These are phyloP conservation scores for Metarhizium robertsii DNA, from an alignment of 2,329 filamentous ascomycete species.

Conservation along the genomic window DNA sequence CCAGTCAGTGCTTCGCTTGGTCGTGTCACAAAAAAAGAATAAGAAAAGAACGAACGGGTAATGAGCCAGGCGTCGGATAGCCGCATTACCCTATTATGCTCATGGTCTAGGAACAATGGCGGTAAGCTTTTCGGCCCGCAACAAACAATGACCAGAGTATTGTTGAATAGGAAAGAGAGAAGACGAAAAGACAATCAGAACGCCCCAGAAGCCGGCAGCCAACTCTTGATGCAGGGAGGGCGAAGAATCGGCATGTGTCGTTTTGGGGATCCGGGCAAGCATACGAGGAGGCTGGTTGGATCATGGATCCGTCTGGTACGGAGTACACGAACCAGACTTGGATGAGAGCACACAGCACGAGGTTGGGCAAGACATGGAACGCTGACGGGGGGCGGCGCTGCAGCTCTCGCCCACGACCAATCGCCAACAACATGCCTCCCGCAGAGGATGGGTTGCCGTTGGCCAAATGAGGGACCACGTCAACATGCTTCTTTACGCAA, in stretches of 20 bases:
- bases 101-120: not conserved
- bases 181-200: not conserved
- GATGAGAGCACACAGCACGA: too few species aligned
- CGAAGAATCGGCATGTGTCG: not conserved
- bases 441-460: not conserved
- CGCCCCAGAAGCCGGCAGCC: not conserved
- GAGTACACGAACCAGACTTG: too few species aligned
- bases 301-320: not conserved
- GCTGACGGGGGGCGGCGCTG: too few species aligned
- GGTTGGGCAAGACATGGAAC: too few species aligned
- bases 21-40: not conserved
- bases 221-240: not conserved
- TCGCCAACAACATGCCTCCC: not conserved
- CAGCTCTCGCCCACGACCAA: not conserved
- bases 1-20: constrained; percentile 1
- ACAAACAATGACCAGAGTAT: not conserved
- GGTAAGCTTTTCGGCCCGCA: not conserved
- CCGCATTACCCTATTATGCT: not conserved
- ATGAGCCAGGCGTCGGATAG: not conserved
- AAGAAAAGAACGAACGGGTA: not conserved
- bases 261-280: not conserved
- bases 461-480: constrained; percentile 1
- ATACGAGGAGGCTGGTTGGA: not conserved
- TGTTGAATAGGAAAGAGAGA: not conserved
- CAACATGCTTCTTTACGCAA: not conserved